Base-by-base conservation (phyloP, 2,329 filamentous ascomycete genomes). In the Neopestalotiopsis rosae region DNA sequence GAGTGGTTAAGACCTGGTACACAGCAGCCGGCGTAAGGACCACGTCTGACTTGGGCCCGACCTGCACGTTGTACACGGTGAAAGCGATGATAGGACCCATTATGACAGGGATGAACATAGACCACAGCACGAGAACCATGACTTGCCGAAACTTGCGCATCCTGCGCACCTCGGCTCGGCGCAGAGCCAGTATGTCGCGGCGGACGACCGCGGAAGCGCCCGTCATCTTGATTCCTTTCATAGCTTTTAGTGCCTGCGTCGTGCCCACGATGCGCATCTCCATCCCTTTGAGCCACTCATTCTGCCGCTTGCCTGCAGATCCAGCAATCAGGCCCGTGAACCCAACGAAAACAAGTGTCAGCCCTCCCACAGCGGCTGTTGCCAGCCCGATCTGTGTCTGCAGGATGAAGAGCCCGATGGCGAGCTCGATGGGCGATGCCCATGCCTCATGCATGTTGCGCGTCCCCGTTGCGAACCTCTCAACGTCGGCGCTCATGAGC, bases 51-150 rank as follows among this genome's bases (percentile, higher is more conserved):
- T 40, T 58, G 6, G 64, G 64, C n/a, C 40, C 64, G 24, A 66
- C 20, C 20, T 24, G n/a, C 24, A 66, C 45, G 38, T 66, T 66
- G 64, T 66, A 66, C 14, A 57, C 9, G 28, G 64, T 66, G 49
- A 66, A 66, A 24, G 13, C 64, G 14, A 66, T 20, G 42, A 66
- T 58, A 38, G 64, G 64, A 34, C 45, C 42, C 64, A 66, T 66
- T 24, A 66, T 58, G 45, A 66, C 64, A 17, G 64, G 64, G 24
- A 66, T 58, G n/a, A n/a, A 66, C n/a, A 30, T 58, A 10, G 64
- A 42, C 64, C 64, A 66, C 42, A 38, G 12, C 17, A 66, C 64
- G 45, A 66, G 20, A 12, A 66, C 9, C 42, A 66, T 20, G 24
- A 67, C 45, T 14, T 67, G n/a, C n/a, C 65, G 56, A 14, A 59